These are phyloP conservation scores for Sclerotinia trifoliorum DNA, from an alignment of 2,329 filamentous ascomycete genomes.

Conservation along the genomic window DNA sequence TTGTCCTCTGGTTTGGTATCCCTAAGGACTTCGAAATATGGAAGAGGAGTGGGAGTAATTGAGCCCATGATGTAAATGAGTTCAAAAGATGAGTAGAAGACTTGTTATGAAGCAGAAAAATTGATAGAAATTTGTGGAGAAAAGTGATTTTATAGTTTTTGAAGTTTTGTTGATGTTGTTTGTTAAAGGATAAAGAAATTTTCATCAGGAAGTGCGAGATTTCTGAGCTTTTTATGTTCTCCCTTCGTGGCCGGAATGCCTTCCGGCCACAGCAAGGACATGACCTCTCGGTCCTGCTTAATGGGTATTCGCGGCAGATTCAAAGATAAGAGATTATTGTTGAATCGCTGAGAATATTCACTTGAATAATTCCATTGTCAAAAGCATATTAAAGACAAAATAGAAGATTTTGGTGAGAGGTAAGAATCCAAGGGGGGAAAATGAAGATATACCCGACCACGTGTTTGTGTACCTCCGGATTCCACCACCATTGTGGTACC, in stretches of 20 bases:
- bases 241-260: slow-evolving; percentile 35
- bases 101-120: slow-evolving; percentile 10
- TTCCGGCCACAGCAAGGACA: slow-evolving; percentile 35
- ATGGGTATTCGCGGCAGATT: slow-evolving; percentile 25
- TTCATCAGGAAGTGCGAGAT: slow-evolving; percentile 23
- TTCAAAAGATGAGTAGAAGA: slow-evolving; percentile 13
- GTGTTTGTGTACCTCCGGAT: slow-evolving; percentile 1
- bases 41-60: slow-evolving; percentile 27
- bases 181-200: slow-evolving; percentile 28
- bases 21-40: slow-evolving; percentile 58
- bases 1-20: slow-evolving; percentile 62
- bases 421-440: slow-evolving; percentile 14
- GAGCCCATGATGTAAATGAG: slow-evolving; percentile 37
- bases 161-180: neutral
- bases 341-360: slow-evolving; percentile 9
- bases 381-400: neutral
- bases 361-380: neutral
- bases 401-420: neutral
- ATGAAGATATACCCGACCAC: slow-evolving; percentile 23
- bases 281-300: slow-evolving; percentile 18
- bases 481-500: neutral
- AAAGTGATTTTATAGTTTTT: slow-evolving; percentile 17
- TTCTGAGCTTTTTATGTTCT: slow-evolving; percentile 33
- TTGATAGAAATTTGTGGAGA: slow-evolving; percentile 9
- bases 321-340: slow-evolving; percentile 32